Conservation (phyloP, 106 monocot genomes). For the Alisma plantagoaquatica region DNA sequence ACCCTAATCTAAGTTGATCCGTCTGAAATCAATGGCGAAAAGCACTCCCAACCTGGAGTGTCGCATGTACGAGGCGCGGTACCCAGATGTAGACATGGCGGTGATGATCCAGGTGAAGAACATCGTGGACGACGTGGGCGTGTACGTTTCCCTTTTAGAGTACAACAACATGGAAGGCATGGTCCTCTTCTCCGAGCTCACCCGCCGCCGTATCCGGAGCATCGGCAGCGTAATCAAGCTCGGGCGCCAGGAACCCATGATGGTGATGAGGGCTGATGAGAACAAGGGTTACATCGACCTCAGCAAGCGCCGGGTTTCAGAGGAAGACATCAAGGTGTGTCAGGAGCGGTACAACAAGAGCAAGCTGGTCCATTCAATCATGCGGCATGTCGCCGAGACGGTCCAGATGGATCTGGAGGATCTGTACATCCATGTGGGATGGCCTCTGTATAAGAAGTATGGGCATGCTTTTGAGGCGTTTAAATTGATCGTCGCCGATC, state of each 20-base stretch:
- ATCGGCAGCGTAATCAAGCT: conserved; percentile 81
- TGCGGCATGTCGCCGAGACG: conserved; percentile 97
- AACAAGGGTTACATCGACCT: conserved; percentile 98
- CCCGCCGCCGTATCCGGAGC: conserved; percentile 94
- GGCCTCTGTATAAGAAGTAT: conserved; percentile 88
- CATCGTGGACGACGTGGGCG: conserved; percentile 99
- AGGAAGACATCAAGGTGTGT: conserved; percentile 79
- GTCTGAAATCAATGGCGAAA: conserved; percentile 12
- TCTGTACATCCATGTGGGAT: conserved; percentile 67
- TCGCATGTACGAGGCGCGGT: conserved; percentile 89
- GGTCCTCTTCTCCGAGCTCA: conserved; percentile 98
- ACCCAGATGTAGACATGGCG: conserved; percentile 94
- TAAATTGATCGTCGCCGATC: conserved; percentile 71
- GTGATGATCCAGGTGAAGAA: conserved; percentile 98
- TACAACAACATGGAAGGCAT: conserved; percentile 99
- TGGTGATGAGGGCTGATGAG: conserved; percentile 85
- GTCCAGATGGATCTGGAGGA: conserved; percentile 68
- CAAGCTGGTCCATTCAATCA: conserved; percentile 96
- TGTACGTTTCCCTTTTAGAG: conserved; percentile 93
- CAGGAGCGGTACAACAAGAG: conserved; percentile 93
- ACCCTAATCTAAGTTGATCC: too few species aligned
- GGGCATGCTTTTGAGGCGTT: conserved; percentile 98
- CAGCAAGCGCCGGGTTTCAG: conserved; percentile 91
- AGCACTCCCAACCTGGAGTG: conserved; percentile 69
- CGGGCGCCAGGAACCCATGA: conserved; percentile 92